Conservation (phyloP, 345 rosid genomes). For the Hirschfeldia incana region DNA sequence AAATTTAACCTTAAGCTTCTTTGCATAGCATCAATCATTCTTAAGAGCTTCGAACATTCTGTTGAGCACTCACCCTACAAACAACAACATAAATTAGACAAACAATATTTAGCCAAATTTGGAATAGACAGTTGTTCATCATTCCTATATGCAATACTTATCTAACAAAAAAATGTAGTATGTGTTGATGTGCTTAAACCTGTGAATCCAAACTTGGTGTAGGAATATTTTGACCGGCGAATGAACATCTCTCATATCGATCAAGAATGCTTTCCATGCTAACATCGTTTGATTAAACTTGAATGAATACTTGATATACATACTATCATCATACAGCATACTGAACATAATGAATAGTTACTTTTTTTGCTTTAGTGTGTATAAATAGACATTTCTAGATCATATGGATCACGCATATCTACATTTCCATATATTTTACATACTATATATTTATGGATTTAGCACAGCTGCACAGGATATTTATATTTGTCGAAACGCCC, state of each 20-base stretch:
- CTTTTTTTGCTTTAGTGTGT: neutral
- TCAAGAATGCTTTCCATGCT: conserved; percentile 80
- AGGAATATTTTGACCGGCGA: conserved; percentile 44
- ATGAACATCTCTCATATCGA: conserved; percentile 60
- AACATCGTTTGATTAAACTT: conserved; percentile 3
- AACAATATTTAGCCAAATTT: neutral
- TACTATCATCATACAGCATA: neutral
- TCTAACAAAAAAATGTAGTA: neutral
- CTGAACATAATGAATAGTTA: neutral
- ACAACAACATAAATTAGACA: neutral
- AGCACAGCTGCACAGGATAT: neutral
- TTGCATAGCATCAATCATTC: conserved; percentile 60
- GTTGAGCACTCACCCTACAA: conserved; percentile 57
- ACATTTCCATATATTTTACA: neutral
- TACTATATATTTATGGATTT: neutral
- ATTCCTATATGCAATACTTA: neutral
- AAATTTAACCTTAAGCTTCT: conserved; percentile 57
- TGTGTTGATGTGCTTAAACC: conserved; percentile 36
- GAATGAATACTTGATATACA: conserved; percentile 4
- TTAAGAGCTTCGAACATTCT: conserved; percentile 62
- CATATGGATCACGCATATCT: neutral
- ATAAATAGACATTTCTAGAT: neutral
- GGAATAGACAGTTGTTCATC: neutral
- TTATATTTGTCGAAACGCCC: neutral
- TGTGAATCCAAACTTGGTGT: conserved; percentile 37